These are phyloP conservation scores for Gossypium davidsonii DNA, from an alignment of 441 rosid genomes.

Conservation along the genomic window DNA sequence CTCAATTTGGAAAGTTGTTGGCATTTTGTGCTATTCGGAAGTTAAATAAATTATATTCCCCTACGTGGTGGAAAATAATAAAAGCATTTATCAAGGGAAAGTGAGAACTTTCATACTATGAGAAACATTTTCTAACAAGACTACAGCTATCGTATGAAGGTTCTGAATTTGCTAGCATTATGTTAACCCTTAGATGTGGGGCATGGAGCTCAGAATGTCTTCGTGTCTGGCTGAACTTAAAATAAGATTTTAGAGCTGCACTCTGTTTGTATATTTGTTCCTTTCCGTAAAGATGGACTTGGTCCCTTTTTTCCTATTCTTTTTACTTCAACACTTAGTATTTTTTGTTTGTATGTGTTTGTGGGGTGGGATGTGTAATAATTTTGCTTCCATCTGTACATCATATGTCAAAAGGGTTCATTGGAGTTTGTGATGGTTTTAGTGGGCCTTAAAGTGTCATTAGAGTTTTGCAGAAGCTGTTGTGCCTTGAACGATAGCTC, in stretches of 20 bases:
- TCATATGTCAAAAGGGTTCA: not conserved
- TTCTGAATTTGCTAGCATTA: not conserved
- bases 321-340: not conserved
- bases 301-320: not conserved
- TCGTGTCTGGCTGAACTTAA: not conserved
- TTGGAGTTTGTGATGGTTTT: not conserved
- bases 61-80: not conserved
- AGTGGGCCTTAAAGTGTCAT: not conserved
- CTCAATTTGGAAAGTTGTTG: slow-evolving; percentile 4
- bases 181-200: not conserved
- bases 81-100: not conserved
- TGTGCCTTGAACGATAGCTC: not conserved
- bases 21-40: slow-evolving; percentile 1
- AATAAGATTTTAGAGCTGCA: not conserved
- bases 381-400: not conserved
- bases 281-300: slow-evolving; percentile 6
- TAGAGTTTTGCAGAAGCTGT: not conserved
- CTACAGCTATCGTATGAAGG: not conserved
- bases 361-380: not conserved
- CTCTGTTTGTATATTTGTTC: not conserved
- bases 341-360: not conserved
- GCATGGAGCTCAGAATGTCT: not conserved
- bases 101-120: not conserved
- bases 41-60: not conserved
- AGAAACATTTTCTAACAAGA: not conserved